A percentile compares a stretch with the other conserved stretches of the same genome.
Conservation (phyloP, 2,329 filamentous ascomycete species). For the Aureobasidium lini region DNA sequence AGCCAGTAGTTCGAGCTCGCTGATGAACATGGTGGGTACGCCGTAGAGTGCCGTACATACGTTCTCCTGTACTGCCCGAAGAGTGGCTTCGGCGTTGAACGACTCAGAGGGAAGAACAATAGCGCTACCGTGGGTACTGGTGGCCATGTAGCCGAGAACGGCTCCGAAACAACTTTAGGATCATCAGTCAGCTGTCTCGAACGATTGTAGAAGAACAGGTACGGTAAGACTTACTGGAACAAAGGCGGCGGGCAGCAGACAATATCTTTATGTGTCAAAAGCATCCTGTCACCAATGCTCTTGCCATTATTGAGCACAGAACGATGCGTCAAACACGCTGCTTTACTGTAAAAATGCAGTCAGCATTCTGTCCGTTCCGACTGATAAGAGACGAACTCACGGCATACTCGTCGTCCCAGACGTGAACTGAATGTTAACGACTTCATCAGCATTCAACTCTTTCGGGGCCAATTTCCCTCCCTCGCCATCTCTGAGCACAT, state of each 20-base stretch:
- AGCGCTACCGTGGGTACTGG: slow-evolving; percentile 70
- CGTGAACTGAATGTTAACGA: slow-evolving; percentile 94
- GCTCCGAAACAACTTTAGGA: slow-evolving; percentile 66
- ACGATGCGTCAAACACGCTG: slow-evolving; percentile 76
- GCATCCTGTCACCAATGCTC: slow-evolving; percentile 79
- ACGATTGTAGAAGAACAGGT: neutral
- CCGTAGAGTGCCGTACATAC: slow-evolving; percentile 69
- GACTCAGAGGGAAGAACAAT: slow-evolving; percentile 83
- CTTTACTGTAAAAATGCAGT: slow-evolving; percentile 48
- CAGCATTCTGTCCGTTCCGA: neutral
- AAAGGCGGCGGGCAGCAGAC: slow-evolving; percentile 56
- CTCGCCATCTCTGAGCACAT: slow-evolving; percentile 37
- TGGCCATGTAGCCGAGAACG: slow-evolving; percentile 93
- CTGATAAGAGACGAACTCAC: neutral
- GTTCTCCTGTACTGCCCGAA: slow-evolving; percentile 57
- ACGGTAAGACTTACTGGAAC: slow-evolving; percentile 34
- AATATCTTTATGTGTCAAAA: slow-evolving; percentile 63
- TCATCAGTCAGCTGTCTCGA: neutral
- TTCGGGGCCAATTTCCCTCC: slow-evolving; percentile 39
- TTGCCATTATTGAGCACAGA: slow-evolving; percentile 89
- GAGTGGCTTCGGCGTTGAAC: slow-evolving; percentile 69
- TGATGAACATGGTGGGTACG: slow-evolving; percentile 91
- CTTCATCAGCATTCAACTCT: slow-evolving; percentile 54
- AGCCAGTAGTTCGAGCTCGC: slow-evolving; percentile 71
- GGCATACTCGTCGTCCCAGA: slow-evolving; percentile 82